Evolutionary conservation across 73 alveolate species (phyloP).

Genomic region (Paramecium primaurelia): DNA sequence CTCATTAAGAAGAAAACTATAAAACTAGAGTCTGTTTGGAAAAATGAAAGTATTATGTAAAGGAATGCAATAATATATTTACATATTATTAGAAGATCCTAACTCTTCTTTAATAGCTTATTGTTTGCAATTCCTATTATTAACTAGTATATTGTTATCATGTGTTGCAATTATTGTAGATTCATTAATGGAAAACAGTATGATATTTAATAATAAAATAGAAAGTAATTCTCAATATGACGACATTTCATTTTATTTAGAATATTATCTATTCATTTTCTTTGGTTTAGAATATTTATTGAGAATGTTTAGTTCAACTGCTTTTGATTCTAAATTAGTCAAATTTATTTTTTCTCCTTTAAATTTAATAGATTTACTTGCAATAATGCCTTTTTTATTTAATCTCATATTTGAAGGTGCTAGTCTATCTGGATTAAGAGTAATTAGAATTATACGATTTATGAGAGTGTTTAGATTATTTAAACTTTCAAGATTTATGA

Average conservation of each 20-base stretch:
- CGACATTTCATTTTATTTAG: not conserved
- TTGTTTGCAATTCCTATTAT: not conserved
- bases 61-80: not conserved
- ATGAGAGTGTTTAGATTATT: constrained; percentile 10
- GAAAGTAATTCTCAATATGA: not conserved
- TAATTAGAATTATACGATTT: not conserved
- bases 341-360: constrained; percentile 24
- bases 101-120: not conserved
- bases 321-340: not conserved
- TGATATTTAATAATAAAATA: not conserved
- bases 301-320: constrained; percentile 20
- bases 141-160: not conserved
- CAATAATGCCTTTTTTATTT: constrained; percentile 3
- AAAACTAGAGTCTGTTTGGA: not conserved
- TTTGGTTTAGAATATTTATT: constrained; percentile 18
- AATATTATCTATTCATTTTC: not conserved
- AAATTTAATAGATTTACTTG: not conserved
- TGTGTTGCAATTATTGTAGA: not conserved
- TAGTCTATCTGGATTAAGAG: not conserved
- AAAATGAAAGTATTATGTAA: not conserved
- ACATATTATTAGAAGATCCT: constrained; percentile 34
- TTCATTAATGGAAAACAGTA: not conserved
- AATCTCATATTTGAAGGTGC: not conserved
- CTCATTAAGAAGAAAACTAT: not conserved
- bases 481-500: not conserved